A percentile compares a stretch with the other conserved stretches of the same genome.
phyloP scores from a whole-genome alignment of 2,329 filamentous ascomycete species.

The Trichoderma sp. region DNA sequence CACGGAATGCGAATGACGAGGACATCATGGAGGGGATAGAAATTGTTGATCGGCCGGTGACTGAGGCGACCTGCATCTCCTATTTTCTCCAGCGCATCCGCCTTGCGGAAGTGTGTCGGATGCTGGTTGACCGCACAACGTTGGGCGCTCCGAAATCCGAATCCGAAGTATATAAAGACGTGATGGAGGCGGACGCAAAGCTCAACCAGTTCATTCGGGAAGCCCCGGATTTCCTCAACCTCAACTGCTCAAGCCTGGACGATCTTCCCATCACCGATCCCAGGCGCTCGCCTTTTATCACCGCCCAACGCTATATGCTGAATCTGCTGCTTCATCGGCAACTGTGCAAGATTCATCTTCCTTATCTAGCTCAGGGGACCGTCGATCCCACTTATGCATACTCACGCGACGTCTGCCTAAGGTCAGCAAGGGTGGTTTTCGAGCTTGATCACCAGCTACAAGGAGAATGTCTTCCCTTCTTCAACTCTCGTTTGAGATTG shows the following conservation, averaged over 20 bases:
- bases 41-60: conserved; percentile 29
- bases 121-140: conserved; percentile 34
- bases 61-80: conserved; percentile 35
- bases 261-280: conserved; percentile 26
- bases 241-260: conserved; percentile 23
- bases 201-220: conserved; percentile 30
- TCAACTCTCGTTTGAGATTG: conserved; percentile 29
- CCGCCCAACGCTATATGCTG: conserved; percentile 34
- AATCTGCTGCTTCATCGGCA: conserved; percentile 34
- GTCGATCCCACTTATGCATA: conserved; percentile 33
- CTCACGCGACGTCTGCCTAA: conserved; percentile 33
- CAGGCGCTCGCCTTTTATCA: conserved; percentile 26
- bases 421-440: conserved; percentile 33
- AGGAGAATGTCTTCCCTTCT: conserved; percentile 28
- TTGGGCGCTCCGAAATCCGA: conserved; percentile 29
- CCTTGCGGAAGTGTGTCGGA: conserved; percentile 37
- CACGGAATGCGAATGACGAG: conserved; percentile 39
- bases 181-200: conserved; percentile 34
- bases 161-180: conserved; percentile 30
- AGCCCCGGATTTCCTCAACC: conserved; percentile 30
- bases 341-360: conserved; percentile 36
- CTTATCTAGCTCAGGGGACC: conserved; percentile 34
- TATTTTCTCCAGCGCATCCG: conserved; percentile 39
- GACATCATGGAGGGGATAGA: conserved; percentile 33
- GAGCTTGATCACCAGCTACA: conserved; percentile 31